Conservation (phyloP, 2,329 filamentous ascomycete species). For the Aspergillus quadricinctus region DNA sequence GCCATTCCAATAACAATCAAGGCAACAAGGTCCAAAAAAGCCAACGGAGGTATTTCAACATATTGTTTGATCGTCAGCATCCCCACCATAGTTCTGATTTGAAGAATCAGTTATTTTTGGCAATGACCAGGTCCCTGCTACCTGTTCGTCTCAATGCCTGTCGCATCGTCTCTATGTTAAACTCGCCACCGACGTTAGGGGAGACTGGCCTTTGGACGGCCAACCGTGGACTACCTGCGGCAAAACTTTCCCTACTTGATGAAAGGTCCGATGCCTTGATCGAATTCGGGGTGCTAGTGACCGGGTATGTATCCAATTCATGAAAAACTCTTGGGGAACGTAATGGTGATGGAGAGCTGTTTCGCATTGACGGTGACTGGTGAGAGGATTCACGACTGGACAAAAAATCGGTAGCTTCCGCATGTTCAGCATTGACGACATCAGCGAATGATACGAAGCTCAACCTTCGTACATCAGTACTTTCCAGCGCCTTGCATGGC, state of each 20-base stretch:
- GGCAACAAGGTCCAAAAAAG: background rate
- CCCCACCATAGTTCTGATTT: background rate
- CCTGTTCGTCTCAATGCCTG: slow-evolving; percentile 82
- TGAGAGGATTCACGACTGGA: slow-evolving; percentile 66
- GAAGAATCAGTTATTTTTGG: background rate
- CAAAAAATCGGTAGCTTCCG: slow-evolving; percentile 39
- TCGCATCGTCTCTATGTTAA: slow-evolving; percentile 90
- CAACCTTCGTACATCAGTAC: slow-evolving; percentile 72
- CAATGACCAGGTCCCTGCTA: slow-evolving; percentile 66
- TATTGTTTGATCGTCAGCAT: background rate
- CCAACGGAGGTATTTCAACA: background rate
- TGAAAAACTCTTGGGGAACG: slow-evolving; percentile 73
- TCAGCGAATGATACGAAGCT: slow-evolving; percentile 98
- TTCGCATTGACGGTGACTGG: slow-evolving; percentile 27
- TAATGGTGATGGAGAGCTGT: slow-evolving; percentile 75
- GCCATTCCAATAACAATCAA: background rate
- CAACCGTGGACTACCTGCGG: slow-evolving; percentile 59
- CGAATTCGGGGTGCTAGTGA: slow-evolving; percentile 70
- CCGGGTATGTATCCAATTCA: slow-evolving; percentile 64
- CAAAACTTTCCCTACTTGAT: slow-evolving; percentile 51
- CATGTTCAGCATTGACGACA: slow-evolving; percentile 71
- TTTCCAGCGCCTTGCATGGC: slow-evolving; percentile 74
- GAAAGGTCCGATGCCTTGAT: slow-evolving; percentile 71
- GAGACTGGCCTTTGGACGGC: slow-evolving; percentile 51
- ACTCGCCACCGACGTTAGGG: slow-evolving; percentile 56